Conservation (phyloP, 208 protist species). For the Cochliopodium minus region DNA sequence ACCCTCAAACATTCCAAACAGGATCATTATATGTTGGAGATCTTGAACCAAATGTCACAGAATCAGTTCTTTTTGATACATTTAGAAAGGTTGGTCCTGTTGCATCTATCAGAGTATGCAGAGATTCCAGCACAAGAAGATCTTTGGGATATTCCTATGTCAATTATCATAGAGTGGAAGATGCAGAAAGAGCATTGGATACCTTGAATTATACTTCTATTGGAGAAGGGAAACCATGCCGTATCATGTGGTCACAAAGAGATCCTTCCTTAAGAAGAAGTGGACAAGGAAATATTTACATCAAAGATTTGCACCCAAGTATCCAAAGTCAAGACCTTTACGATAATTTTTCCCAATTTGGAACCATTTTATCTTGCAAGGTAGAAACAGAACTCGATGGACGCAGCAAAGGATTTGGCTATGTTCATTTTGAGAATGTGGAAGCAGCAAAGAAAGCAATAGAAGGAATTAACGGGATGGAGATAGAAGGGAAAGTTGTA, state of each 20-base stretch:
- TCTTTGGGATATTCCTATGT: slow-evolving; percentile 96
- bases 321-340: slow-evolving; percentile 88
- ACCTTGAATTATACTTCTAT: slow-evolving; percentile 89
- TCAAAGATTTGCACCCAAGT: slow-evolving; percentile 84
- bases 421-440: slow-evolving; percentile 94
- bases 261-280: slow-evolving; percentile 81
- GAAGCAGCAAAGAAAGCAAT: slow-evolving; percentile 77
- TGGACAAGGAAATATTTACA: slow-evolving; percentile 92
- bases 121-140: slow-evolving; percentile 84
- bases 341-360: slow-evolving; percentile 88
- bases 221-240: slow-evolving; percentile 70
- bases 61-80: slow-evolving; percentile 80
- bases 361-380: slow-evolving; percentile 94
- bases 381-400: slow-evolving; percentile 50
- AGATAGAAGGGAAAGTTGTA: slow-evolving; percentile 66
- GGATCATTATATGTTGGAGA: slow-evolving; percentile 91
- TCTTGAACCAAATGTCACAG: slow-evolving; percentile 75
- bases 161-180: slow-evolving; percentile 83
- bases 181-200: slow-evolving; percentile 88
- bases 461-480: slow-evolving; percentile 82
- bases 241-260: slow-evolving; percentile 97
- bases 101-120: slow-evolving; percentile 89
- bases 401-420: slow-evolving; percentile 83
- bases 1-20: no score
- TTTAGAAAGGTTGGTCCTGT: slow-evolving; percentile 91